phyloP scores from a whole-genome alignment of 140 eudicot genomes.

The Ambrosia hybrid region DNA sequence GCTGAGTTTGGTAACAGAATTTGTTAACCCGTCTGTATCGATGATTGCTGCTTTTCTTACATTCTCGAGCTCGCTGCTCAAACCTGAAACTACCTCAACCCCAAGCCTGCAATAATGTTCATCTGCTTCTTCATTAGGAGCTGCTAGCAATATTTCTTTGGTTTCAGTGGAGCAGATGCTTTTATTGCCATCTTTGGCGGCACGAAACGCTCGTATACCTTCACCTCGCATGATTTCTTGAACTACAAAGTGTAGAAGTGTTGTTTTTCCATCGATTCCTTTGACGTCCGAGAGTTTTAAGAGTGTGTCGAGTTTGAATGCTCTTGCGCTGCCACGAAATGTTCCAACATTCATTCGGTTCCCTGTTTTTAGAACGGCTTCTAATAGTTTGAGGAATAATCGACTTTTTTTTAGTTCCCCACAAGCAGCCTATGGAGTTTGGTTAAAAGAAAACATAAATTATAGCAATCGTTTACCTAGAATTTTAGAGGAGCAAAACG shows the following conservation, averaged over 20 bases:
- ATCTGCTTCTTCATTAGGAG: constrained; percentile 46
- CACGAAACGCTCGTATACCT: constrained; percentile 71
- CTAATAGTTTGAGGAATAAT: no score
- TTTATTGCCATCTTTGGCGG: constrained; percentile 41
- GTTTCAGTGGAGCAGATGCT: constrained; percentile 45
- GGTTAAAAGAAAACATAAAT: not conserved
- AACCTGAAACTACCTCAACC: constrained; percentile 63
- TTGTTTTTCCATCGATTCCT: no score
- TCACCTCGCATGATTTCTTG: constrained; percentile 92
- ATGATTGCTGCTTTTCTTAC: constrained; percentile 73
- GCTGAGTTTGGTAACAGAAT: constrained; percentile 58
- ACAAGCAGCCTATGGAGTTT: constrained; percentile 75
- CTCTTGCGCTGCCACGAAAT: no score
- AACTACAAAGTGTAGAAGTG: constrained; percentile 83
- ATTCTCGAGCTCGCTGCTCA: constrained; percentile 59
- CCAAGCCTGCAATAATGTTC: constrained; percentile 71
- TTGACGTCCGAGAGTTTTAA: no score
- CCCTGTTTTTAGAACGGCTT: no score
- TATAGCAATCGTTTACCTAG: constrained; percentile 1
- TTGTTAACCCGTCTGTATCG: constrained; percentile 68
- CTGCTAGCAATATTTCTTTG: constrained; percentile 46
- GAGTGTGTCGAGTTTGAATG: no score
- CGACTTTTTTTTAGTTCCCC: constrained; percentile 35
- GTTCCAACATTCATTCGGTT: no score
- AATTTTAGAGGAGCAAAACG: not conserved